phyloP scores from a whole-genome alignment of 108 stramenopile species.

The Skeletonema grethae region DNA sequence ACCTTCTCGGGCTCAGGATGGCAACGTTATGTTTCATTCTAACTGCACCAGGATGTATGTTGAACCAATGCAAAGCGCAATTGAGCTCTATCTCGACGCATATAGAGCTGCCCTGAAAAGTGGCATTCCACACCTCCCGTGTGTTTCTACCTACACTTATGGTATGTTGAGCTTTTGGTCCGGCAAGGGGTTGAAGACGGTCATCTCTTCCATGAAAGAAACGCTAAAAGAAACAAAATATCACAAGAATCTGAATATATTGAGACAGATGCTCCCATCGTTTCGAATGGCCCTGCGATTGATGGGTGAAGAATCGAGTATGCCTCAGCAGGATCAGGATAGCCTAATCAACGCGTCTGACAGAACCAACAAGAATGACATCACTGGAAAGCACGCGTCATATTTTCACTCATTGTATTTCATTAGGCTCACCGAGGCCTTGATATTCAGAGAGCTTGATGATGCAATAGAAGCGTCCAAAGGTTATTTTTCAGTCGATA shows the following conservation, averaged over 20 bases:
- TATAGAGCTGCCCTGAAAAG: conserved; percentile 3
- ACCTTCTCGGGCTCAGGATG: background rate
- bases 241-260: background rate
- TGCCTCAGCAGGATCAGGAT: background rate
- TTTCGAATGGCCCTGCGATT: background rate
- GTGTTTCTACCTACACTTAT: background rate
- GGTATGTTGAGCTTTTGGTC: conserved; percentile 1
- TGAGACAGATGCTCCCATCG: background rate
- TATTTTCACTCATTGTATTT: too few relatives aligned
- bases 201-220: background rate
- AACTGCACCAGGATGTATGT: background rate
- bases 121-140: background rate
- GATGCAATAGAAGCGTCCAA: background rate
- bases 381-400: too few relatives aligned
- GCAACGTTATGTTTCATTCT: background rate
- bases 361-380: background rate
- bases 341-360: background rate
- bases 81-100: conserved; percentile 7
- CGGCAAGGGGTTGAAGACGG: conserved; percentile 1
- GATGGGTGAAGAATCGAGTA: background rate
- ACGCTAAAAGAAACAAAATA: background rate
- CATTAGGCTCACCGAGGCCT: background rate
- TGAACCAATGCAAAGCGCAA: conserved; percentile 17
- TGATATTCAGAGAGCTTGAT: background rate
- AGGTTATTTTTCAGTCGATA: background rate